Evolutionary conservation across 805 yeast species (phyloP), one percentile per base, ranked within the genome.

Genomic region (Spathaspora passalidarum): DNA sequence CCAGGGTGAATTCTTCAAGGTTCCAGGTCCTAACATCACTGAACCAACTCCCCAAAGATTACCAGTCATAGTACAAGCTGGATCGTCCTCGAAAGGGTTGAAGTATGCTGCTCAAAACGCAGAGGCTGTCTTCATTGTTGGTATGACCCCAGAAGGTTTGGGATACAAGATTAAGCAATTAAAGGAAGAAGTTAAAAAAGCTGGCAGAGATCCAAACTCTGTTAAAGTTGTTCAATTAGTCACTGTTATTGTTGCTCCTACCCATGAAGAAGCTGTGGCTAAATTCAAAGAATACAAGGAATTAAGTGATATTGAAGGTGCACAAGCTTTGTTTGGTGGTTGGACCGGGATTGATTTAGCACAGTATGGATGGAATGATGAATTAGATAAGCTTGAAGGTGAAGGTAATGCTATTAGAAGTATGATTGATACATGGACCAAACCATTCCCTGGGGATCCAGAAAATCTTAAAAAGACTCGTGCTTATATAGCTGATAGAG

Each of bases 51-150:
- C 51, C 13, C 78, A 73, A 49, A 58, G 75, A 41, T 56, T 74
- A 7, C 78, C 78, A 1, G 67, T 74, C 8, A 54, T 73, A 32
- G 60, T 73, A 40, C 76, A 72, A 53, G 78, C 78, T 2, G 78
- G 78, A 4, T 59, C 72, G 11, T 72, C 78, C 2, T 55, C 64
- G n/a, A 60, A 61, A 18, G 78, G 78, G 4, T 56, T 61, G 25
- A 69, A 69, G 18, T 60, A 71, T 45, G 78, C 74, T 0, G 75
- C 78, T 8, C 64, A 62, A 49, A 59, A 67, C 50, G 77, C 76
- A 0, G 78, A 73, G 50, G 68, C 65, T 8, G 66, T 71, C 2
- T 74, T 73, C 49, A 56, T 65, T n/a, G 60, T 64, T 20, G 68
- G 66, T 11, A 53, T 59, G 35, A 60, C 68, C 1, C 69, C 75